Conservation (phyloP, 495 filamentous ascomycete species). For the Hypoxylon cercidicola region DNA sequence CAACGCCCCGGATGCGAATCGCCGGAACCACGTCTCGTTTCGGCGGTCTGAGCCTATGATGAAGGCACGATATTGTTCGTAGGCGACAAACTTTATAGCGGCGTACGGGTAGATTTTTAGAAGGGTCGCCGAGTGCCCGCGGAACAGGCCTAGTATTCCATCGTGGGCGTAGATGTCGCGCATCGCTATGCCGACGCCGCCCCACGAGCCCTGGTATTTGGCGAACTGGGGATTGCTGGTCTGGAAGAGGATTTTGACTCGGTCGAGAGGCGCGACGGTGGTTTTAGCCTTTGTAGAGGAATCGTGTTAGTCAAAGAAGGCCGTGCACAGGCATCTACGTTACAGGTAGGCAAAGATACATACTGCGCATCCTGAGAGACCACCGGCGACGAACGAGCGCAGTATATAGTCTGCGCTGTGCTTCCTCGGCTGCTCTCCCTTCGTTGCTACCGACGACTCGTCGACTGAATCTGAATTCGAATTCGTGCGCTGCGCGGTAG, state of each 20-base stretch:
- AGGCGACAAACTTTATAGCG: slow-evolving; percentile 96
- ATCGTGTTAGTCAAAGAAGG: slow-evolving; percentile 1
- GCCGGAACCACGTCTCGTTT: slow-evolving; percentile 77
- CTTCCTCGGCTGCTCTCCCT: slow-evolving; percentile 62
- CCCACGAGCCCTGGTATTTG: slow-evolving; percentile 90
- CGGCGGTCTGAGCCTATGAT: slow-evolving; percentile 75
- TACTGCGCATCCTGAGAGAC: slow-evolving; percentile 88
- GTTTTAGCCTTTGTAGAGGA: slow-evolving; percentile 80
- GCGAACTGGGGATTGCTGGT: slow-evolving; percentile 91
- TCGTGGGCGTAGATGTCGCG: slow-evolving; percentile 81
- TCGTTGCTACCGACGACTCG: slow-evolving; percentile 50
- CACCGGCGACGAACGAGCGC: slow-evolving; percentile 84
- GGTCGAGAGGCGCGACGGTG: slow-evolving; percentile 92
- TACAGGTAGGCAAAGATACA: slow-evolving; percentile 48
- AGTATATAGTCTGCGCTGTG: slow-evolving; percentile 84
- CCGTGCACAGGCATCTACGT: not conserved
- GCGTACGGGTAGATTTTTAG: slow-evolving; percentile 97
- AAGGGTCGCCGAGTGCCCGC: slow-evolving; percentile 93
- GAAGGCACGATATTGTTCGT: slow-evolving; percentile 87
- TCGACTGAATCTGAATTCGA: slow-evolving; percentile 41
- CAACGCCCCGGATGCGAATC: slow-evolving; percentile 79
- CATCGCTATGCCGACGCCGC: slow-evolving; percentile 79
- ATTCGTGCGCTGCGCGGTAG: slow-evolving; percentile 23
- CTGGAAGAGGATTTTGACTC: slow-evolving; percentile 99
- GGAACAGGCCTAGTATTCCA: slow-evolving; percentile 80